phyloP scores from a whole-genome alignment of 305 asterid genomes.

The Solanum hybrid region DNA sequence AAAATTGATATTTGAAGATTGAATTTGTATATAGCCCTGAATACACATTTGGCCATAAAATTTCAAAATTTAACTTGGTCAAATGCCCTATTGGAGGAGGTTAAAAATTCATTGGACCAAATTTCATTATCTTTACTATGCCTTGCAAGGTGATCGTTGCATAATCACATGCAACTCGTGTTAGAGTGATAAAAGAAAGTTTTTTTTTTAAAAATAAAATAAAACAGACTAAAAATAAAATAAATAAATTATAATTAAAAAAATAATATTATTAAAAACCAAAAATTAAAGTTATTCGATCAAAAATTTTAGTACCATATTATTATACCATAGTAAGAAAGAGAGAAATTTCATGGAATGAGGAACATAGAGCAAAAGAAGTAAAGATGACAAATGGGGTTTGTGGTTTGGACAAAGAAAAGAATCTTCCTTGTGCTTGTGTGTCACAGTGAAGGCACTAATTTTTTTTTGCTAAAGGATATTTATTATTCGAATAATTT shows the following conservation, averaged over 20 bases:
- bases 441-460: not conserved
- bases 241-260: no score
- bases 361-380: not conserved
- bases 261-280: no score
- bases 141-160: not conserved
- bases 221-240: no score
- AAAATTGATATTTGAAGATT: no score
- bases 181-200: not conserved
- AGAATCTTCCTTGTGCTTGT: not conserved
- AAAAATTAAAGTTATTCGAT: no score
- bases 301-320: not conserved
- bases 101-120: not conserved
- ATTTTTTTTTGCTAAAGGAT: not conserved
- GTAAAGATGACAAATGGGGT: not conserved
- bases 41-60: not conserved
- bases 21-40: no score
- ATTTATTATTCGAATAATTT: not conserved
- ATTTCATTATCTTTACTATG: not conserved
- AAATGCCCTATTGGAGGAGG: not conserved
- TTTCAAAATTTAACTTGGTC: not conserved
- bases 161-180: not conserved
- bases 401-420: not conserved
- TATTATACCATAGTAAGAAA: not conserved
- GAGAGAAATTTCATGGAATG: not conserved
- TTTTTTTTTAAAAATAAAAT: no score